Evolutionary conservation across 345 rosid species (phyloP), one percentile per base, ranked within the genome.

Genomic region (Iberis pinnata): DNA sequence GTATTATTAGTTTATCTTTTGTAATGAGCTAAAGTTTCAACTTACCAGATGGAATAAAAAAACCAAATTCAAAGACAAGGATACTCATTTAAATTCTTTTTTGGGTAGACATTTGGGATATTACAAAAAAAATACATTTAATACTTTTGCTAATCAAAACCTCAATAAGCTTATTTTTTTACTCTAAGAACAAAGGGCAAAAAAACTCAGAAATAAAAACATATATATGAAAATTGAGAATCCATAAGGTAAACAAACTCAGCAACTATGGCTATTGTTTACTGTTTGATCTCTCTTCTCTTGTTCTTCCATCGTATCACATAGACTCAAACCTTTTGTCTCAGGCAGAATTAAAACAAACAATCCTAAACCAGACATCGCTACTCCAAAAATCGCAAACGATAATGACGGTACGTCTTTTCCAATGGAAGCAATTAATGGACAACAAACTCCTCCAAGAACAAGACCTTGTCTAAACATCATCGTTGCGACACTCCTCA

Each of bases 381-480:
- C 32, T 8, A 53, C 12, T 18, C 77, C 77, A 17, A 69, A 76
- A 10, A 69, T 61, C 8, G 71, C 71, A 11, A 63, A 64, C 0
- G 71, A 50, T 31, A 72, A 11, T 10, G 65, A 63, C 10, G 52
- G 59, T 13, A 49, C 0, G 2, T 53, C 37, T 18, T 42, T 63
- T 35, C 75, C 77, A n/a, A 65, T 58, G 2, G 76, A 46, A 12
- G 69, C 69, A 43, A 75, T 39, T 8, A 71, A n/a, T 7, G 80
- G 76, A 55, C 69, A 46, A 12, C 50, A 72, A 33, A 66, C 62
- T 12, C 67, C 74, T 27, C 74, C 72, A 9, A 68, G 49, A 2
- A 58, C 53, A 13, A 65, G 29, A 6, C 70, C 80, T 35, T 77
- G 82, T 61, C 75, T 46, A 54, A 61, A 68, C 79, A 80, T 63